Base-by-base conservation (phyloP, 768 basidiomycete species). In the Auriscalpium vulgare region DNA sequence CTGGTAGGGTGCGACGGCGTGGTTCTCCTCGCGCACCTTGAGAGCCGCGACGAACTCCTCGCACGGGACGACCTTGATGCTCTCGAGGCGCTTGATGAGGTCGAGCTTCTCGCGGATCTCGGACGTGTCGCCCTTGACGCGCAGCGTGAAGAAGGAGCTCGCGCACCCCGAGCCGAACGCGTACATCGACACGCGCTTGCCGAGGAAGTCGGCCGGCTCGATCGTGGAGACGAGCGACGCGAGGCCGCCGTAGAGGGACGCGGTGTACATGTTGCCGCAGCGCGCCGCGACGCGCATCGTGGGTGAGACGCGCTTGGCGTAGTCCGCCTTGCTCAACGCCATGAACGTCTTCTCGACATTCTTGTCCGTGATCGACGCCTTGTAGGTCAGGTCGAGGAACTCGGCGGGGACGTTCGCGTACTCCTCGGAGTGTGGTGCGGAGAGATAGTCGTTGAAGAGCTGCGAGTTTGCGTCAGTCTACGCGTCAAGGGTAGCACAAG, bases 251-350 rank as follows among this genome's bases (percentile, higher is more conserved):
- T 95, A 98, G 10, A 99, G 78, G 14, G 92, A 95, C 13, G 88
- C 97, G 11, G 97, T 95, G 80, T 99, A 97, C 88, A 94, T 95
- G 83, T 99, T 98, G 13, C 97, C 97, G 61, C 95, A 83, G 47
- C 94, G 85, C 67, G 84, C 82, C 29, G 94, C 92, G 75, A 87
- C 88, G 55, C 85, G 83, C 83, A 95, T 94, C 23, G 77, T 79
- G 8, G 92, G 89, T 60, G 83, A 83, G 17, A 93, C 87, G 66
- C 86, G 85, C 59, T 79, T 73, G 56, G 80, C 78, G 73, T 92
- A 97, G 17, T 80, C 77, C 8, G 78, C 71, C 68, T 93, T 91
- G 55, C 88, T 85, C 55, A 85, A 75, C n/a, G 71, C 73, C 50
- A 97, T 81, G 74, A 99, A 97, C 8, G 88, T 84, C 80, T 97